Percentiles rank a stretch among this genome's conserved stretches.
Conservation (phyloP, 371 early-diverging fungal genomes). For the Conidiobolus coronatus region DNA sequence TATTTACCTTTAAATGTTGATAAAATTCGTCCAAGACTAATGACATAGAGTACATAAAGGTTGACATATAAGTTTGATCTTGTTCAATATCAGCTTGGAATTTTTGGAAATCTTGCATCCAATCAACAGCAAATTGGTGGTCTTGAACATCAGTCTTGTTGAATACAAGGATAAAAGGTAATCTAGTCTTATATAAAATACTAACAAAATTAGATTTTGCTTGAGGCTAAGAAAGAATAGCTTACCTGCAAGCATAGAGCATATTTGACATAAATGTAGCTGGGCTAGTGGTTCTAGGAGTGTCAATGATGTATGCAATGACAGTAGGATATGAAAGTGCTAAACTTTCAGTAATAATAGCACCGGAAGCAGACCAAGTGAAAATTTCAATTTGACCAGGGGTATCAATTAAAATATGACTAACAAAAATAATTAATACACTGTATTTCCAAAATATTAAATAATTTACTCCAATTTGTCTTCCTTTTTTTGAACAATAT, state of each 20-base stretch:
- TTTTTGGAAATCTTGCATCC: constrained; percentile 93
- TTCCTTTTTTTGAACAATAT: constrained; percentile 60
- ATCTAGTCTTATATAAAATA: constrained; percentile 87
- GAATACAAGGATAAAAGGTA: constrained; percentile 88
- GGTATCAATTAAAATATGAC: constrained; percentile 89
- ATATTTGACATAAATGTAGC: constrained; percentile 99
- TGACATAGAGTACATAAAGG: constrained; percentile 84
- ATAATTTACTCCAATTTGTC: constrained; percentile 35
- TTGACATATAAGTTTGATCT: constrained; percentile 70
- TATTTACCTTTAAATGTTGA: constrained; percentile 39
- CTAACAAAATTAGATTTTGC: constrained; percentile 7
- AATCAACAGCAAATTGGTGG: constrained; percentile 71
- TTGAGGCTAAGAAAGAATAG: background rate
- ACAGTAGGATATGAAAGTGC: constrained; percentile 83
- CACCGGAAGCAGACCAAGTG: constrained; percentile 98
- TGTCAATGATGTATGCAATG: constrained; percentile 93
- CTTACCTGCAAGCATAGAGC: constrained; percentile 83
- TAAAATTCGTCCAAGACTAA: constrained; percentile 98
- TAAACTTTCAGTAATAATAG: constrained; percentile 89
- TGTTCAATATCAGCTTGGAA: constrained; percentile 70
- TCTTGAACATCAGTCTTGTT: constrained; percentile 93
- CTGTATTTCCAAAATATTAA: background rate
- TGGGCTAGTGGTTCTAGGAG: constrained; percentile 75
- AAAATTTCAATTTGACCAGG: constrained; percentile 99
- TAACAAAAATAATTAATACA: constrained; percentile 8